These are phyloP conservation scores for Tulasnella sp. DNA, from an alignment of 768 basidiomycete genomes.

Conservation along the genomic window DNA sequence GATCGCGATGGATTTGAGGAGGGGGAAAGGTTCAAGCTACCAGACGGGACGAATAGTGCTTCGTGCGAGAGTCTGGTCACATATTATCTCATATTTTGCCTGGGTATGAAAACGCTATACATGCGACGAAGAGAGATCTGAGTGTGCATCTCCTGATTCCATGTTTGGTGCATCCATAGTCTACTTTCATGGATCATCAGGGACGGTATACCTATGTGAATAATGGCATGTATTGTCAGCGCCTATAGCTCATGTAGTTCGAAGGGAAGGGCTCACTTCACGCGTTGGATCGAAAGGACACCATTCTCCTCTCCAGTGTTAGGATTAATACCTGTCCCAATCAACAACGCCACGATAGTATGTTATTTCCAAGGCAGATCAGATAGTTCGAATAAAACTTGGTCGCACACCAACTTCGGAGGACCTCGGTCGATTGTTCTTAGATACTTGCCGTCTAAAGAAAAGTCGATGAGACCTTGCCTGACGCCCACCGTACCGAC, in stretches of 20 bases:
- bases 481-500: background rate
- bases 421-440: background rate
- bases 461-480: constrained; percentile 1
- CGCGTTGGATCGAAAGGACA: background rate
- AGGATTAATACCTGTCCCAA: background rate
- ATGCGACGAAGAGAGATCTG: no score
- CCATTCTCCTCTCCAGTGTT: background rate
- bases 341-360: background rate
- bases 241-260: background rate
- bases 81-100: no score
- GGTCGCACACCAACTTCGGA: background rate
- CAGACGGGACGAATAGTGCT: background rate
- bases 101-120: no score
- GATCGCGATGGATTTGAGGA: constrained; percentile 52
- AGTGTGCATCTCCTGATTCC: no score
- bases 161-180: no score
- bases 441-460: background rate
- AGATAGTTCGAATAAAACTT: background rate
- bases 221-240: background rate
- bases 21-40: no score
- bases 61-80: background rate
- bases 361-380: background rate
- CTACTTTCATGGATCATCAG: no score
- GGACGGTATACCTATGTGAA: background rate
- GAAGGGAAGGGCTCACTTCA: background rate